These are phyloP conservation scores for Entamoeba histolytica DNA, from an alignment of 208 protist genomes.

Conservation along the genomic window DNA sequence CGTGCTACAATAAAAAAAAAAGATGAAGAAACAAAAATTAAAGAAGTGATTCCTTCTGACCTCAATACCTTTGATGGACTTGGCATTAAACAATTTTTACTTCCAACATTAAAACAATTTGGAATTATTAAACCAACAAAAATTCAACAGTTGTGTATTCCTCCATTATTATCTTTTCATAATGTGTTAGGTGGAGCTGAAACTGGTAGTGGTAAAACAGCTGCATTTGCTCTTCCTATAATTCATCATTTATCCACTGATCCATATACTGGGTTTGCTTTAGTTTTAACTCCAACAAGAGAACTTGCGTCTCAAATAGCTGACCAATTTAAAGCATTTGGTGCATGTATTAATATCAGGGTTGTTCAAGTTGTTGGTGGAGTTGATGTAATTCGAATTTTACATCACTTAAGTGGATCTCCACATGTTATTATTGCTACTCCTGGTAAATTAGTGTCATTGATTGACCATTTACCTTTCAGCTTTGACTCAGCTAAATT, in stretches of 20 bases:
- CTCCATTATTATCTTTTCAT: background rate
- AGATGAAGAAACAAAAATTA: background rate
- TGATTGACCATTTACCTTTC: constrained; percentile 10
- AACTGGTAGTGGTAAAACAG: constrained; percentile 94
- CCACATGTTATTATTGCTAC: constrained; percentile 20
- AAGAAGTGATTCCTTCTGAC: background rate
- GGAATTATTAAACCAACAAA: background rate
- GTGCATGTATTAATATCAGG: background rate
- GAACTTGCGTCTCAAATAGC: constrained; percentile 22
- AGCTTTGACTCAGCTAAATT: constrained; percentile 3
- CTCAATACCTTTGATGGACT: background rate
- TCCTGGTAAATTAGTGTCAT: constrained; percentile 26
- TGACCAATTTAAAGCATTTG: background rate
- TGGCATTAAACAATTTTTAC: background rate
- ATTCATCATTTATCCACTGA: constrained; percentile 56
- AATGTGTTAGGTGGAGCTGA: constrained; percentile 86
- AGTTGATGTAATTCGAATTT: background rate
- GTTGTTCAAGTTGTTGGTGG: constrained; percentile 10
- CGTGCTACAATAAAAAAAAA: background rate
- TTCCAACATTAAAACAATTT: background rate
- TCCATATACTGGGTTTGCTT: background rate
- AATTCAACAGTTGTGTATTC: background rate
- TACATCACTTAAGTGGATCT: background rate
- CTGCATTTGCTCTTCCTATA: constrained; percentile 87
- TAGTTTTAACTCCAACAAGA: constrained; percentile 20